Evolutionary conservation across 192 early-diverging fungal species (phyloP).

Genomic region (Backusella sp.): DNA sequence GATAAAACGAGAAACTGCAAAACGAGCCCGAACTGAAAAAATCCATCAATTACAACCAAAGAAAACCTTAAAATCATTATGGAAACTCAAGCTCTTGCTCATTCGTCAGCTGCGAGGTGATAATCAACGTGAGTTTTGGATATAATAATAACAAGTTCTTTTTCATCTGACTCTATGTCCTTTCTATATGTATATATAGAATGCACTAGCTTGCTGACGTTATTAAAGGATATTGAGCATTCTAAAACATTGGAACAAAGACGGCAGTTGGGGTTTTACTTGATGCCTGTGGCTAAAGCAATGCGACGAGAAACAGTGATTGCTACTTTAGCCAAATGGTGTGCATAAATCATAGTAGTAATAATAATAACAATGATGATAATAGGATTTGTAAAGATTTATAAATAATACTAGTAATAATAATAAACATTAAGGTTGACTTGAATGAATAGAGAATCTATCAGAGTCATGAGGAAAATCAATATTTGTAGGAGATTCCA

Average conservation of each 20-base stretch:
- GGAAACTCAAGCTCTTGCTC: not conserved
- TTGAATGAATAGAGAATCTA: conserved; percentile 27
- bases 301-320: not conserved
- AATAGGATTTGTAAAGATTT: not conserved
- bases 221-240: not conserved
- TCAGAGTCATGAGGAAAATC: conserved; percentile 31
- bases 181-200: not conserved
- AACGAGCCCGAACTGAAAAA: not conserved
- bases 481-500: conserved; percentile 3
- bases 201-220: not conserved
- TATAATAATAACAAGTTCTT: not conserved
- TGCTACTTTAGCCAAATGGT: conserved; percentile 5
- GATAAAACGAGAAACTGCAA: not conserved
- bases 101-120: not conserved
- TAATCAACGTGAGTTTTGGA: not conserved
- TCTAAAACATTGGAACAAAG: not conserved
- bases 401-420: not conserved
- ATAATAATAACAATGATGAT: not conserved
- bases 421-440: not conserved
- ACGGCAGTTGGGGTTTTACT: conserved; percentile 5
- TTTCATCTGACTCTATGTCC: no score
- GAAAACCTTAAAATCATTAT: not conserved
- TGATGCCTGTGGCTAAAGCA: conserved; percentile 1
- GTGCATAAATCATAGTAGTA: not conserved
- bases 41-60: not conserved